Evolutionary conservation across 2,329 filamentous ascomycete species (phyloP), one percentile per base, ranked within the genome.

Genomic region (Phyllosticta citribraziliensis): DNA sequence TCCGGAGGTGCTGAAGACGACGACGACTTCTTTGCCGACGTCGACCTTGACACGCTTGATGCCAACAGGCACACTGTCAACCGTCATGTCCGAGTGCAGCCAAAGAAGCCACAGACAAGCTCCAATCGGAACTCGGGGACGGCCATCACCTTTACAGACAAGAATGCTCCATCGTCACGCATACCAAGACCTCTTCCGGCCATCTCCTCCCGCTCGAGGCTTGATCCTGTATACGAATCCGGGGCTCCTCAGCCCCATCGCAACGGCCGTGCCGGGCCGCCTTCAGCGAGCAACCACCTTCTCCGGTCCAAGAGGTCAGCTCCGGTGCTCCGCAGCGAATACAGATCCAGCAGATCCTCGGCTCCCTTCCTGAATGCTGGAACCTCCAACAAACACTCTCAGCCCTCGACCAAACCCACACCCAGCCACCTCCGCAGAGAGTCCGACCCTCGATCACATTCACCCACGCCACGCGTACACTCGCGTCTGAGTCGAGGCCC

Each of bases 181-280:
- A 88, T 96, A 63, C 91, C 93, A 47, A 84, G 91, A 57, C 88
- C 92, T 40, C 80, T 87, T 60, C 75, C 75, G 40, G 83, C 86
- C 5, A 69, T 19, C 11, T 52, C 75, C 17, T 71, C 68, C 20
- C 76, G 76, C 58, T 73, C 74, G 9, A 87, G 88, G 19, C 81
- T 97, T n/a, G 93, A 96, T 70, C 91, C 93, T 22, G 91, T 97
- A 5, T 95, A 91, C 50, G 93, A 97, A 75, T 91, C 86, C 65
- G 91, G 91, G 57, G 90, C 86, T 3, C 84, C 89, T 81, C 84
- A 65, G 84, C 84, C 74, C 76, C 88, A 65, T 77, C 84, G 60
- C 81, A 84, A 60, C 80, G 87, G 20, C 80, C 82, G 63, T 30
- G 74, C 74, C 57, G 80, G 84, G 64, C 76, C 78, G 12, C 80